These are phyloP conservation scores for Boletales sp. DNA, from an alignment of 768 basidiomycete genomes.

Conservation along the genomic window DNA sequence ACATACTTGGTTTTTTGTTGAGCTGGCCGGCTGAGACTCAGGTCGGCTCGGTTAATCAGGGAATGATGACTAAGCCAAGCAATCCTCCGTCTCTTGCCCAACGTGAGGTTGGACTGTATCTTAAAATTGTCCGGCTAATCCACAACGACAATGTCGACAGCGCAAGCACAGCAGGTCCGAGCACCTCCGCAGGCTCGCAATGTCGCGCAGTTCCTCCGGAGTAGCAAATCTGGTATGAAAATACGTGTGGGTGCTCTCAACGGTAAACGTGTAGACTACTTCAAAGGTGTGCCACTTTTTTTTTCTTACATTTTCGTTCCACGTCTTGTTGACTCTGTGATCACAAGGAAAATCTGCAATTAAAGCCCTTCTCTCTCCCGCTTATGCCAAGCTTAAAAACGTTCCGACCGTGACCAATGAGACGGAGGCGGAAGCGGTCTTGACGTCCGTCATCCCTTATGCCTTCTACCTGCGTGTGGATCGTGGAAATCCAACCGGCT, in stretches of 20 bases:
- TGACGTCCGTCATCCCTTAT: slow-evolving; percentile 69
- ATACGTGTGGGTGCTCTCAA: slow-evolving; percentile 85
- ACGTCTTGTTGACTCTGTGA: background rate
- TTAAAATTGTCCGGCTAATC: too few species aligned
- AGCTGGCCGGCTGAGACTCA: too few species aligned
- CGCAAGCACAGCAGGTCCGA: slow-evolving; percentile 68
- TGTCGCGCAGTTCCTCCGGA: slow-evolving; percentile 84
- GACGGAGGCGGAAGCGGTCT: slow-evolving; percentile 63
- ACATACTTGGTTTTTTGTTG: background rate
- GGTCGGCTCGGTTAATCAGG: too few species aligned
- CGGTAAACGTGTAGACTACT: slow-evolving; percentile 95
- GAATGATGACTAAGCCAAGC: too few species aligned
- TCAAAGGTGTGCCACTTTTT: slow-evolving; percentile 71
- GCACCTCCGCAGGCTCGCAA: slow-evolving; percentile 78
- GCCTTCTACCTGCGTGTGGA: slow-evolving; percentile 94
- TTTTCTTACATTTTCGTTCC: background rate
- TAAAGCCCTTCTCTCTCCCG: slow-evolving; percentile 87
- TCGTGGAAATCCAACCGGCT: slow-evolving; percentile 50
- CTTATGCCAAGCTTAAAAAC: slow-evolving; percentile 85
- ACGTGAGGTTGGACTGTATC: too few species aligned
- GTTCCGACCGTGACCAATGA: slow-evolving; percentile 72
- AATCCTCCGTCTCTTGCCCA: too few species aligned
- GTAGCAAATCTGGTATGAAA: slow-evolving; percentile 84
- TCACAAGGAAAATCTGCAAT: slow-evolving; percentile 83
- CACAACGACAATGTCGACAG: slow-evolving; percentile 31